phyloP scores from a whole-genome alignment of 2,329 filamentous ascomycete genomes.

The Aspergillus brasiliensis region DNA sequence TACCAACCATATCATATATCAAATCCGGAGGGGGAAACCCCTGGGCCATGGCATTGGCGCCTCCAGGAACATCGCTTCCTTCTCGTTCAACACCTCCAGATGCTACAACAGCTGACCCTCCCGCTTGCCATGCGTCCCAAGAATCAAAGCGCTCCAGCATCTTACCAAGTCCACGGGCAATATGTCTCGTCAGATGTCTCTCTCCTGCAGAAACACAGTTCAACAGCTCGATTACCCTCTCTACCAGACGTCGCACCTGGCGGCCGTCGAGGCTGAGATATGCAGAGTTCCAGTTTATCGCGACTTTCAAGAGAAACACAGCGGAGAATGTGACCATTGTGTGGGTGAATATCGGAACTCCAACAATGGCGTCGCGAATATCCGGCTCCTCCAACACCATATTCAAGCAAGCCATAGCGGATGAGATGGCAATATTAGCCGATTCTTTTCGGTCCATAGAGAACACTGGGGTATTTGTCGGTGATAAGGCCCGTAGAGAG shows the following conservation, averaged over 20 bases:
- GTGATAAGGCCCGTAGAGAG: slow-evolving; percentile 44
- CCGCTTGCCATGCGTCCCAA: slow-evolving; percentile 39
- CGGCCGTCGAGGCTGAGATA: slow-evolving; percentile 44
- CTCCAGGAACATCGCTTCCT: slow-evolving; percentile 39
- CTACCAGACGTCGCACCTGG: slow-evolving; percentile 41
- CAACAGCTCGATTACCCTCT: slow-evolving; percentile 44
- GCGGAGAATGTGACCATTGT: slow-evolving; percentile 52
- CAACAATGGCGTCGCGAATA: slow-evolving; percentile 52
- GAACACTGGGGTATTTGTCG: slow-evolving; percentile 45
- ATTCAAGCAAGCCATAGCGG: slow-evolving; percentile 50
- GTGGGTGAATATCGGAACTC: slow-evolving; percentile 50
- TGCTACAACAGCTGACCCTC: slow-evolving; percentile 14
- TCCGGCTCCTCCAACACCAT: slow-evolving; percentile 52
- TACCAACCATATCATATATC: slow-evolving; percentile 48
- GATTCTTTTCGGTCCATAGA: slow-evolving; percentile 49
- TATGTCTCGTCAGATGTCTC: slow-evolving; percentile 44
- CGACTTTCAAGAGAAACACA: slow-evolving; percentile 49
- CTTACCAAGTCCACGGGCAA: slow-evolving; percentile 44
- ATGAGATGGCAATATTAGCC: slow-evolving; percentile 51
- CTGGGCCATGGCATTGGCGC: slow-evolving; percentile 45
- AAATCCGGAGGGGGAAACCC: slow-evolving; percentile 44
- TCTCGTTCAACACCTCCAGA: slow-evolving; percentile 17
- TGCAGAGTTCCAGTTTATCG: slow-evolving; percentile 47
- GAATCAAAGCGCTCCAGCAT: slow-evolving; percentile 46
- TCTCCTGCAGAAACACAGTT: slow-evolving; percentile 46